phyloP scores from a whole-genome alignment of 148 eudicot species.

The Rhododendron ovatum region DNA sequence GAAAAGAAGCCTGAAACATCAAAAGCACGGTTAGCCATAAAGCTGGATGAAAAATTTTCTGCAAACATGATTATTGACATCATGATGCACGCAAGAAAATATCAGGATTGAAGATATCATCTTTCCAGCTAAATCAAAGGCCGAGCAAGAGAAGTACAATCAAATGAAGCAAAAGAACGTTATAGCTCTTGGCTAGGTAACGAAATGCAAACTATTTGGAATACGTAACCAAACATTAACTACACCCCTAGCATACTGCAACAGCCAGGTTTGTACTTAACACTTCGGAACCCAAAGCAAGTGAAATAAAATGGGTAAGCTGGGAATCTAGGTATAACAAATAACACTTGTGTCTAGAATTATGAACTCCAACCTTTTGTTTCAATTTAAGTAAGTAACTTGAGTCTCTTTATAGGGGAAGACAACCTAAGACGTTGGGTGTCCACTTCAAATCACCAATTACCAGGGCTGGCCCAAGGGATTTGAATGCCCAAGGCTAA shows the following conservation, averaged over 20 bases:
- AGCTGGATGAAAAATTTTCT: not conserved
- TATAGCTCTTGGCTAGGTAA: not conserved
- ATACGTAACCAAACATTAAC: not conserved
- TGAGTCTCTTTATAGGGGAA: not conserved
- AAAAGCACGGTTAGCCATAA: not conserved
- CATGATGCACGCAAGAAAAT: not conserved
- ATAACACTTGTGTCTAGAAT: not conserved
- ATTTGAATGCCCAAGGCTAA: too few relatives aligned
- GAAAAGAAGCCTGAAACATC: constrained; percentile 70
- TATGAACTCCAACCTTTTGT: not conserved
- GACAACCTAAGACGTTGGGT: not conserved
- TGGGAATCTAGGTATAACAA: not conserved
- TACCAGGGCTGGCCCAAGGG: too few relatives aligned
- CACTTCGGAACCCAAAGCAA: not conserved
- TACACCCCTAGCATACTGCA: not conserved
- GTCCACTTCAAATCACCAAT: not conserved
- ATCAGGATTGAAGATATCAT: not conserved
- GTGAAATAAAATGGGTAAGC: not conserved
- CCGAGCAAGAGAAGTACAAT: not conserved
- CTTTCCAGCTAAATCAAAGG: not conserved
- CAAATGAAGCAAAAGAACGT: not conserved
- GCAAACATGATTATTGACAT: not conserved
- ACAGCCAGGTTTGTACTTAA: not conserved
- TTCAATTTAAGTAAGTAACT: not conserved
- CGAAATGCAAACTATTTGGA: not conserved